Evolutionary conservation across 805 yeast genomes (phyloP).

Genomic region (Kodamaea nitidulidarum): DNA sequence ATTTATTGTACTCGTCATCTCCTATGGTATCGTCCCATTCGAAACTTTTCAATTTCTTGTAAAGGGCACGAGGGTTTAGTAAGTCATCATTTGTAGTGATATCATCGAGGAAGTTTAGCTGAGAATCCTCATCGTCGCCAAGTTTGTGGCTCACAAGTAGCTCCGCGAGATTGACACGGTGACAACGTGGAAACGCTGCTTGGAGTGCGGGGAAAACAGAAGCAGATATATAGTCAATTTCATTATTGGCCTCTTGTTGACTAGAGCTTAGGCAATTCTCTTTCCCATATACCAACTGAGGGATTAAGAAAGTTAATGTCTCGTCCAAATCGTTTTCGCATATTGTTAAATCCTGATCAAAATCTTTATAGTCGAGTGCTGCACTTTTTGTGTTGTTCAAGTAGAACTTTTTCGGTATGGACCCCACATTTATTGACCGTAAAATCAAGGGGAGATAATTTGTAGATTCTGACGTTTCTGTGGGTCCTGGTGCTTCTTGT

Average conservation of each 20-base stretch:
- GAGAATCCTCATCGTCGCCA: slow-evolving; percentile 23
- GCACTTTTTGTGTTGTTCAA: slow-evolving; percentile 29
- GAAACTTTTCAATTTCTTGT: slow-evolving; percentile 19
- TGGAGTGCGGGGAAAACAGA: slow-evolving; percentile 4
- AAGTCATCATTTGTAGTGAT: slow-evolving; percentile 28
- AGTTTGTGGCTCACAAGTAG: slow-evolving; percentile 25
- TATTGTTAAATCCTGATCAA: neutral
- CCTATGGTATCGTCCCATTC: slow-evolving; percentile 34
- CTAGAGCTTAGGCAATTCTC: neutral
- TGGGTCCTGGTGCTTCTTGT: neutral
- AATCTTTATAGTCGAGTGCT: slow-evolving; percentile 29
- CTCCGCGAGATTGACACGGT: slow-evolving; percentile 32
- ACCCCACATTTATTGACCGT: slow-evolving; percentile 56
- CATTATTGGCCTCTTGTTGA: neutral
- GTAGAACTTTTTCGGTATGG: slow-evolving; percentile 55
- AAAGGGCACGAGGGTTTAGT: slow-evolving; percentile 21
- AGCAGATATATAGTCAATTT: neutral
- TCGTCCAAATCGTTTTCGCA: slow-evolving; percentile 36
- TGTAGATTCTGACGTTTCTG: slow-evolving; percentile 32
- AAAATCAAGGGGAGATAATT: slow-evolving; percentile 67
- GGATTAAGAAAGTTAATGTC: slow-evolving; percentile 37
- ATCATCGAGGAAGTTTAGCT: slow-evolving; percentile 35
- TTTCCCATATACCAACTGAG: slow-evolving; percentile 35
- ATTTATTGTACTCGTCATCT: slow-evolving; percentile 18
- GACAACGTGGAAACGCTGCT: slow-evolving; percentile 28